Base-by-base conservation (phyloP, 345 rosid species). In the Ceriops tagal region DNA sequence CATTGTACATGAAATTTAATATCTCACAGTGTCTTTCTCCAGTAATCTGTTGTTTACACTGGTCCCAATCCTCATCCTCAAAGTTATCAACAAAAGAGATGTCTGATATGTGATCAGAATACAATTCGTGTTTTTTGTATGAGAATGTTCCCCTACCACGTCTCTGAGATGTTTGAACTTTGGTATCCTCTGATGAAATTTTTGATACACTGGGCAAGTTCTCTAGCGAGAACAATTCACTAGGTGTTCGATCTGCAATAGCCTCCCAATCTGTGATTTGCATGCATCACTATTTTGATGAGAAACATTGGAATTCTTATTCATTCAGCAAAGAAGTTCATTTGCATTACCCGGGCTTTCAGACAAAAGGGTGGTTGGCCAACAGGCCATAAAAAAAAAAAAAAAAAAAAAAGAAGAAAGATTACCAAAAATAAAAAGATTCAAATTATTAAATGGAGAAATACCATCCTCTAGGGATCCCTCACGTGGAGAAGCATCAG, bases 81-180 rank as follows among this genome's bases (percentile, higher is more conserved):
- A 67, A 72, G 68, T 81, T 85, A 62, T 81, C 79, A 62, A 53
- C 57, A 53, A 74, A 62, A 21, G 78, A 56, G 22, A 62, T 35
- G 52, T 72, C 80, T 10, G 68, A 72, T 35, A 69, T 70, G 24
- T 72, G 73, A 73, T 95, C 98, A 73, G 87, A 82, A 22, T 90
- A 90, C 74, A 92, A 71, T 52, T 73, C 81, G 60, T 81, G 71
- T 62, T 65, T 89, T 32, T 82, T 80, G 66, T 92, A 95, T 0
- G 97, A 80, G 75, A 92, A 92, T 0, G 86, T 92, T 53, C 96
- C 97, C 79, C 98, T 85, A 46, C 99, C 99, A 61, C 97, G 97
- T 68, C 92, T 82, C 81, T 85, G 90, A 68, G 91, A 89, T 24
- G 70, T 87, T 79, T 81, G 64, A 70, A 74, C 75, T 77, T 77